Conservation (phyloP, 2,329 filamentous ascomycete genomes). For the Penicillium fuscoglaucum region DNA sequence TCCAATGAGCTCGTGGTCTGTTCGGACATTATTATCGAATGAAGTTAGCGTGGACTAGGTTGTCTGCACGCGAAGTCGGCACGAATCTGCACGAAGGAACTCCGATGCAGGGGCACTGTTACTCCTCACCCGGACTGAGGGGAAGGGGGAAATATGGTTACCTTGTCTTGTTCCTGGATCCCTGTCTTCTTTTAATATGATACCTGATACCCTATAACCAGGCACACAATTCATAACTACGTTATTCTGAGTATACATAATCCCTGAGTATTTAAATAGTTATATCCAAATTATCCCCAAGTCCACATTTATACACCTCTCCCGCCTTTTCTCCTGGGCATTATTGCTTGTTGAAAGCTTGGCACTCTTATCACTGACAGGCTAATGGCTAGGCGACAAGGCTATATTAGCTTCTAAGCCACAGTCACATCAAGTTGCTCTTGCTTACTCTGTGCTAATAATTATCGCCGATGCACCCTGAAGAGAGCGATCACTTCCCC, state of each 20-base stretch:
- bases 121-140: neutral
- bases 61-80: neutral
- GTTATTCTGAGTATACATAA: too few relatives aligned
- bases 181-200: too few relatives aligned
- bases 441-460: neutral
- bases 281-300: neutral
- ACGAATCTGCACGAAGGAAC: neutral
- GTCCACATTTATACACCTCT: neutral
- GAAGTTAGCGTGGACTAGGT: neutral
- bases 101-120: neutral
- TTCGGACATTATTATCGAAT: neutral
- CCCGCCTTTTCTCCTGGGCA: slow-evolving; percentile 1
- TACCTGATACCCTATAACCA: too few relatives aligned
- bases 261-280: too few relatives aligned
- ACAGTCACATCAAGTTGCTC: neutral
- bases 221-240: neutral
- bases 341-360: slow-evolving; percentile 8
- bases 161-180: neutral
- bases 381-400: neutral
- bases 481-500: neutral
- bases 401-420: neutral
- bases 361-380: neutral
- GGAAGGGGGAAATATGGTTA: neutral
- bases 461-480: neutral
- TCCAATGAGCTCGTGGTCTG: neutral